Percentiles rank a stretch among this genome's conserved stretches.
Conservation (phyloP, 805 yeast genomes). For the Candida lessepsii region DNA sequence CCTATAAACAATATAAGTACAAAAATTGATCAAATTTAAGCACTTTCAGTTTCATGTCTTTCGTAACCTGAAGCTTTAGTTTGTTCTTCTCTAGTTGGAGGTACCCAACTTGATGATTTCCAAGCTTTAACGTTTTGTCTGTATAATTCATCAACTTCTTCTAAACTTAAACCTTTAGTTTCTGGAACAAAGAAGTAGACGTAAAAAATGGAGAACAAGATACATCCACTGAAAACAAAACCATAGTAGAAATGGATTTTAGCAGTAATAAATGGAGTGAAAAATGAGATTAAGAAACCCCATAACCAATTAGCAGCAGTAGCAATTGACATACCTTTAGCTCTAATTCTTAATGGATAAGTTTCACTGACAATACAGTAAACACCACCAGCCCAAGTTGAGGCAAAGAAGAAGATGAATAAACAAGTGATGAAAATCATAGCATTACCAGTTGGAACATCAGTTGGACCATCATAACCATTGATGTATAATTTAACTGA, state of each 20-base stretch:
- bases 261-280: constrained; percentile 63
- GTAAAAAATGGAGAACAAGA: constrained; percentile 61
- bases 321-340: constrained; percentile 63
- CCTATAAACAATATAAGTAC: constrained; percentile 1
- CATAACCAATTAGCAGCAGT: constrained; percentile 65
- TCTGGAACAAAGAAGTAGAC: constrained; percentile 72
- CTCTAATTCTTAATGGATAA: constrained; percentile 63
- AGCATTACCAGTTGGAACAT: constrained; percentile 53
- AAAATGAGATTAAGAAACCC: constrained; percentile 60
- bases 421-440: constrained; percentile 66
- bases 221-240: constrained; percentile 61
- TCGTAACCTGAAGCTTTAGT: constrained; percentile 12
- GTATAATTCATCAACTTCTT: constrained; percentile 75
- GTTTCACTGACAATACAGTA: constrained; percentile 65
- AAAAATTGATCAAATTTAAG: background rate
- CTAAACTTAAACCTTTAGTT: constrained; percentile 78
- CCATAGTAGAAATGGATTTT: constrained; percentile 66
- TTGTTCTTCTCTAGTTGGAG: constrained; percentile 35
- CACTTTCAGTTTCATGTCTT: constrained; percentile 8
- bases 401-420: constrained; percentile 64
- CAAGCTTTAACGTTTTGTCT: constrained; percentile 36
- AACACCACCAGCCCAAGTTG: constrained; percentile 72
- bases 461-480: constrained; percentile 39
- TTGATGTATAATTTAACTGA: constrained; percentile 44
- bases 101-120: constrained; percentile 50